Conservation (phyloP, 148 eudicot species). For the Pouteria glomerata region DNA sequence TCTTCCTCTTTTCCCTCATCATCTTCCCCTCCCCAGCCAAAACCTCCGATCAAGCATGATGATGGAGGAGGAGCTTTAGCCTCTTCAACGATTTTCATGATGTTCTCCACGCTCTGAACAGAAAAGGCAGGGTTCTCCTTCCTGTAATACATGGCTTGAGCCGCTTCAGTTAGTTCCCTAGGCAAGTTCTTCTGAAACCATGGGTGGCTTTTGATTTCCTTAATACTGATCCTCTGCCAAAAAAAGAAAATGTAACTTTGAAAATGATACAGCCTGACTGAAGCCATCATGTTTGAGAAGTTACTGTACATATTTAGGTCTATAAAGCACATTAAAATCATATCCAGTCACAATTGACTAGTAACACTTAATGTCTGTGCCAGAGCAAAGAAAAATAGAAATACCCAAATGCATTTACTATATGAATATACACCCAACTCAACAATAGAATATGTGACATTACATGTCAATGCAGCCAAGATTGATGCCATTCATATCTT, state of each 20-base stretch:
- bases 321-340: too few species aligned
- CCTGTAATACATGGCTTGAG: slow-evolving; percentile 64
- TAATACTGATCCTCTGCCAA: slow-evolving; percentile 62
- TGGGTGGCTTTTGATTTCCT: slow-evolving; percentile 64
- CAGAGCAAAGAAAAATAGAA: too few species aligned
- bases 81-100: slow-evolving; percentile 76
- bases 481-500: neutral
- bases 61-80: slow-evolving; percentile 57
- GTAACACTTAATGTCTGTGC: too few species aligned
- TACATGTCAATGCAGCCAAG: neutral
- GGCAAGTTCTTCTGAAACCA: slow-evolving; percentile 86
- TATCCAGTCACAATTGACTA: too few species aligned
- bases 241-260: too few species aligned
- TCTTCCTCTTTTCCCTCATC: slow-evolving; percentile 49
- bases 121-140: slow-evolving; percentile 67
- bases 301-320: too few species aligned
- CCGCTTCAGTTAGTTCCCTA: slow-evolving; percentile 57
- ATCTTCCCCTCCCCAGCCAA: slow-evolving; percentile 70
- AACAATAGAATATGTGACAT: neutral
- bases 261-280: too few species aligned
- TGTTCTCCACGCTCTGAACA: slow-evolving; percentile 65
- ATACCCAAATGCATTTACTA: too few species aligned
- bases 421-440: too few species aligned
- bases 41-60: slow-evolving; percentile 48
- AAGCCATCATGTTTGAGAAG: too few species aligned